Evolutionary conservation across 345 rosid species (phyloP), one percentile per base, ranked within the genome.

Genomic region (Dovyalis caffra): DNA sequence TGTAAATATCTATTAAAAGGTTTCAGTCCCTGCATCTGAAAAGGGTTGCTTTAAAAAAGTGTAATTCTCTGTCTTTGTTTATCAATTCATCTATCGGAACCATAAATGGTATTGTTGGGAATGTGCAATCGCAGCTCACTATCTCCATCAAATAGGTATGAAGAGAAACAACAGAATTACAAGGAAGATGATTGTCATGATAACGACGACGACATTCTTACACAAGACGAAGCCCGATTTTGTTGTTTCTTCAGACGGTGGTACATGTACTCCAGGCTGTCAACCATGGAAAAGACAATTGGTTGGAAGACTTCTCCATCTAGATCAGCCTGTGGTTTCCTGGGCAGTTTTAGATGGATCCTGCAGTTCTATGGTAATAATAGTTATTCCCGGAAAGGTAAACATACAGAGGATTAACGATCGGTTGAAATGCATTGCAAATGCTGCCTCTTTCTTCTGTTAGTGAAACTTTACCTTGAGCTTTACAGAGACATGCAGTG

Each of bases 211-310:
- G 73, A 40, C 45, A 26, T 66, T 40, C n/a, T 57, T 9, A 62
- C 37, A 1, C 29, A 64, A 14, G 11, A 74, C 28, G 75, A 80
- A 37, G 53, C 78, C 25, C 75, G 31, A 12, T 57, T 51, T 20
- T 81, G 78, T 10, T 77, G 74, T 9, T 66, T 82, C 20, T 74
- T 83, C 34, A 82, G 76, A 73, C 79, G 84, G 43, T 86, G 83
- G 86, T 83, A 78, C 70, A 77, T 83, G 11, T 81, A 77, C 73
- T 83, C 88, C 47, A 83, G 82, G 70, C 69, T 85, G 53, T 76
- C 77, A 40, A 72, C 71, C 12, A 38, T 2, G 16, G 82, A 78
- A 75, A 76, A 75, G 64, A 71, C 66, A 32, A 78, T 65, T 61
- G 75, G 60, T 51, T 56, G 33, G 49, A 78, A 40, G 31, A 25